Base-by-base conservation (phyloP, 192 early-diverging fungal genomes). In the Coemansia sp. region DNA sequence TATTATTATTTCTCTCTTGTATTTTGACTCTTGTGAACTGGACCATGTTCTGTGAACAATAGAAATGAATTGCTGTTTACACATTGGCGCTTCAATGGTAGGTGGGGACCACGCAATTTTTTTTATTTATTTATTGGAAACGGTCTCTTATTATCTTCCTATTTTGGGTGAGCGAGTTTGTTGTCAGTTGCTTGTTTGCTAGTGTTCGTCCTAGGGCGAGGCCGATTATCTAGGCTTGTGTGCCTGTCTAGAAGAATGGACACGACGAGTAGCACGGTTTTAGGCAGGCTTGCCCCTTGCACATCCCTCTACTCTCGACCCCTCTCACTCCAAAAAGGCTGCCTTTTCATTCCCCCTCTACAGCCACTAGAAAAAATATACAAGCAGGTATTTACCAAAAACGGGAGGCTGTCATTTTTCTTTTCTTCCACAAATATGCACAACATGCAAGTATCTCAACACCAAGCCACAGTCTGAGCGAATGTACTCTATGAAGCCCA, bases 381-480 rank as follows among this genome's bases (percentile, higher is more conserved):
- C 53, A 33, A 13, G 27, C 57, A 57, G n/a, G 22, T 8, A 34
- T 60, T 33, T 34, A n/a, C 53, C 15, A 60, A 36, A 34, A 33
- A 27, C n/a, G 46, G 52, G 29, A 58, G 10, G 55, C 27, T 34
- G 16, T 33, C 6, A 36, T 34, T 33, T 33, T 47, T 50, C 8
- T 10, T 24, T 64, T 39, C 29, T 29, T 64, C 27, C 36, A 38
- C 36, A 15, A 18, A 47, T 47, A 47, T 47, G 49, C 49, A 50
- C 49, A 50, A n/a, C n/a, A 22, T 10, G 20, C n/a, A 50, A 10
- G 49, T 9, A 50, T 22, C 20, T 24, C 20, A 27, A 27, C 27
- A 50, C n/a, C 49, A 50, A 50, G 49, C 49, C 49, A 50, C 49
- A 50, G 49, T 50, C 49, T 9, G 49, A 50, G 49, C 49, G n/a